A percentile compares a stretch with the other conserved stretches of the same genome.
Conservation (phyloP, 129 eudicot species). For the Helianthus tuberosus region DNA sequence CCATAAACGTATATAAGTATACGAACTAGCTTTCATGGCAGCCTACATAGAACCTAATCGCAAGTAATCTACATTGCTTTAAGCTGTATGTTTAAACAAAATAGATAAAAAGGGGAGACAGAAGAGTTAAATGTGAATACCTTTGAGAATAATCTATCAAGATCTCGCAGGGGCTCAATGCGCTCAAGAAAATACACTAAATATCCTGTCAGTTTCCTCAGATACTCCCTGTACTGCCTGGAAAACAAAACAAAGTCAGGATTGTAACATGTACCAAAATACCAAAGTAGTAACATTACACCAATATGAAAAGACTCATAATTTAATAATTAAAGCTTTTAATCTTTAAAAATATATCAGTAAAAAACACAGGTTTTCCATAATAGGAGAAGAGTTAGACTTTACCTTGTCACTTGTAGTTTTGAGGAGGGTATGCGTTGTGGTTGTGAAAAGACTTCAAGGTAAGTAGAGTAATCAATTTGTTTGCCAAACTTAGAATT, state of each 20-base stretch:
- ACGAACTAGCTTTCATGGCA: no score
- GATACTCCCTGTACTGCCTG: slow-evolving; percentile 81
- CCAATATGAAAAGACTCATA: no score
- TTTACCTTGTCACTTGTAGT: slow-evolving; percentile 38
- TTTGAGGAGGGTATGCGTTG: not conserved
- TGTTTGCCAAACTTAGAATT: slow-evolving; percentile 85
- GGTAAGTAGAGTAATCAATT: slow-evolving; percentile 5
- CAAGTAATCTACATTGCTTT: no score
- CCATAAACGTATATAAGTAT: no score
- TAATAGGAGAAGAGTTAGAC: not conserved
- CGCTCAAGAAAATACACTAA: slow-evolving; percentile 75
- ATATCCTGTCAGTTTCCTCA: slow-evolving; percentile 74
- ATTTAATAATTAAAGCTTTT: no score
- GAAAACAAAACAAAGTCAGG: slow-evolving; percentile 19
- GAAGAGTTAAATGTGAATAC: slow-evolving; percentile 28
- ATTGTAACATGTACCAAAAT: no score
- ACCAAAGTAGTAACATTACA: no score
- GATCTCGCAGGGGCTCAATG: slow-evolving; percentile 91
- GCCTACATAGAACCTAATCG: no score
- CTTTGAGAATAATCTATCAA: slow-evolving; percentile 89
- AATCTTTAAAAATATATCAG: no score
- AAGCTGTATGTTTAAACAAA: no score
- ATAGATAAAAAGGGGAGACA: not conserved
- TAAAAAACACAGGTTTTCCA: no score
- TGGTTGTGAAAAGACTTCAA: not conserved